Base-by-base conservation (phyloP, 108 stramenopile genomes). In the Skeletonema costatum region DNA sequence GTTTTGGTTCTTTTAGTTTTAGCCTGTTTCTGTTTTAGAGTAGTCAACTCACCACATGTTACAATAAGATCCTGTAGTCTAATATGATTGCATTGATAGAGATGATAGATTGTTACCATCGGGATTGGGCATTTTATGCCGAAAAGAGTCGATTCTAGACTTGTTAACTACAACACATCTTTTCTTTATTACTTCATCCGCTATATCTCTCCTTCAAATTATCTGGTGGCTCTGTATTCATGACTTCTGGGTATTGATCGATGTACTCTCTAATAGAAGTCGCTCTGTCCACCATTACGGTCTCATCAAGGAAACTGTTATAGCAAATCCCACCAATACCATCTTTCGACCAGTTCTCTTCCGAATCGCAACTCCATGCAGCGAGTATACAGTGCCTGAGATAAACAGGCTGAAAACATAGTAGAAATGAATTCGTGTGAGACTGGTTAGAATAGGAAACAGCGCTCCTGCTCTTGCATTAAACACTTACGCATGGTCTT, bases 341-440 rank as follows among this genome's bases (percentile, higher is more conserved):
- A 74, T 87, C 77, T 17, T 35, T 42, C 12, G 44, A 32, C 64
- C 65, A 66, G 1, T 16, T 53, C 61, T 35, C 73, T 6, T 32
- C 65, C 5, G 16, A 32, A 25, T 41, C 80, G 39, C 64, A 63
- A 65, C 58, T 71, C 62, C 33, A 64, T 8, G 92, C 92, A 11
- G 92, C 87, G 66, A 97, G 71, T 17, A 91, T 82, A 42, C 96
- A 97, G 79, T 97, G 96, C 62, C 96, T 86, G 42, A 94, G 78
- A 73, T 97, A 94, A 21, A 85, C 86, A n/a, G 88, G 81, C 41
- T 42, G 6, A 42, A 42, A 13, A 13, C 41, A 42, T 13, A 0
- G 1, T 13, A 12, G 41, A 42, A 42, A 42, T 12, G 41, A 12
- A 42, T 2, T 5, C 4, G 8, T 36, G 36, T 6, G 36, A 36